phyloP scores from a whole-genome alignment of 1,284 basidiomycete genomes.

The Ceratorhiza oryzae-sativae region DNA sequence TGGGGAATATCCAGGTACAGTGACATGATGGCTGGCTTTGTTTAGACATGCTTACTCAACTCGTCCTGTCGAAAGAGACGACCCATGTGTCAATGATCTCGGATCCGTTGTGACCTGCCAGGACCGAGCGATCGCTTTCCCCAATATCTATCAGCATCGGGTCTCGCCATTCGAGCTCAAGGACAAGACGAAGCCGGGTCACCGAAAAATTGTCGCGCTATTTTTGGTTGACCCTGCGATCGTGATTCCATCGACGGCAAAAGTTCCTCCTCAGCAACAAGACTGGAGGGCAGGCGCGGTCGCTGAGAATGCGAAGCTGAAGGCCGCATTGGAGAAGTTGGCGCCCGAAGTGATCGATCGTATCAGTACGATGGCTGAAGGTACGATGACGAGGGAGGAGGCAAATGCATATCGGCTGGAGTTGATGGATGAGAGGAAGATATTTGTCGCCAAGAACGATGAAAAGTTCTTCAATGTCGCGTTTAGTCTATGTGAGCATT shows the following conservation, averaged over 20 bases:
- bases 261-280: slow-evolving; percentile 44
- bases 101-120: slow-evolving; percentile 45
- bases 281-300: slow-evolving; percentile 49
- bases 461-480: slow-evolving; percentile 3
- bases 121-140: slow-evolving; percentile 58
- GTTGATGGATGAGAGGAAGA: slow-evolving; percentile 29
- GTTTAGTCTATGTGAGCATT: background rate
- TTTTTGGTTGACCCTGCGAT: slow-evolving; percentile 50
- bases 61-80: background rate
- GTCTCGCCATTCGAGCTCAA: slow-evolving; percentile 49
- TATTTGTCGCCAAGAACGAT: background rate
- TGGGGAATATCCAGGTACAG: slow-evolving; percentile 32
- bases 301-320: background rate
- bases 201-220: slow-evolving; percentile 50
- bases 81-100: slow-evolving; percentile 42
- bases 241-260: slow-evolving; percentile 41
- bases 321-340: slow-evolving; percentile 42
- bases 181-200: slow-evolving; percentile 48
- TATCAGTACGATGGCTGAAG: background rate
- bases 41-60: too few species aligned
- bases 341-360: slow-evolving; percentile 7
- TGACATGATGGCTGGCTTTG: background rate
- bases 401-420: slow-evolving; percentile 13
- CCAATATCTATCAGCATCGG: slow-evolving; percentile 61
- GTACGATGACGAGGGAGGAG: background rate